Evolutionary conservation across 805 yeast species (phyloP), one percentile per base, ranked within the genome.

Genomic region (Starmerella sp.): DNA sequence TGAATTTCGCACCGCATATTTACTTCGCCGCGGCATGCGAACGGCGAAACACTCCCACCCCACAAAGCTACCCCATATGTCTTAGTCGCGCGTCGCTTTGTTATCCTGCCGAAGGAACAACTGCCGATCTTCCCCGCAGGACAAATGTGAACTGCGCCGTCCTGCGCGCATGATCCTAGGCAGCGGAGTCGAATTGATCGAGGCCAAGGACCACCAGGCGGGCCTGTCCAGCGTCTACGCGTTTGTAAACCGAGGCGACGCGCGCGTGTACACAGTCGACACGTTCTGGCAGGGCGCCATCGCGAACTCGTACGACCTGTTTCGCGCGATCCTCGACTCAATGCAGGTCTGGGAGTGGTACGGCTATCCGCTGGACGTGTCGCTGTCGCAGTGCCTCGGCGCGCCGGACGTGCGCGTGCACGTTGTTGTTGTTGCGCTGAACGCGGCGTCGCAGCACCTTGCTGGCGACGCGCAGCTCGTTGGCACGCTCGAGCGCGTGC

Each of bases 341-440:
- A 51, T 57, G 53, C 54, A 38, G 34, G 39, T 54, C 3, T 45
- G 52, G 15, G 60, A 57, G n/a, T 57, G 54, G 54, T 57, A 38
- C 29, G 56, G 57, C 11, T 57, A 57, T 45, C 48, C 46, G 2
- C 17, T 42, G 9, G 44, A 41, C 17, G 35, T 48, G 36, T 22
- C 38, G 28, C 32, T 55, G 13, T 39, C 53, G 15, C 58, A 55
- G 32, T 28, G 39, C 34, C 36, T 45, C 17, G 28, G 17, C 6
- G 42, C 37, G 13, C 41, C 32, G 14, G 52, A 39, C 17, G 31
- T n/a, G 3, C 8, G 30, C 2, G 34, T 35, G 17, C 52, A 53
- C 15, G 15, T 45, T 9, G 54, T 39, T 5, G 47, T 46, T 4
- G 28, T 52, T 5, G 51, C 48, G n/a, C 44, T 53, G 38, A 22